phyloP scores from a whole-genome alignment of 139 green algal genomes.

The Asterochloris erici region DNA sequence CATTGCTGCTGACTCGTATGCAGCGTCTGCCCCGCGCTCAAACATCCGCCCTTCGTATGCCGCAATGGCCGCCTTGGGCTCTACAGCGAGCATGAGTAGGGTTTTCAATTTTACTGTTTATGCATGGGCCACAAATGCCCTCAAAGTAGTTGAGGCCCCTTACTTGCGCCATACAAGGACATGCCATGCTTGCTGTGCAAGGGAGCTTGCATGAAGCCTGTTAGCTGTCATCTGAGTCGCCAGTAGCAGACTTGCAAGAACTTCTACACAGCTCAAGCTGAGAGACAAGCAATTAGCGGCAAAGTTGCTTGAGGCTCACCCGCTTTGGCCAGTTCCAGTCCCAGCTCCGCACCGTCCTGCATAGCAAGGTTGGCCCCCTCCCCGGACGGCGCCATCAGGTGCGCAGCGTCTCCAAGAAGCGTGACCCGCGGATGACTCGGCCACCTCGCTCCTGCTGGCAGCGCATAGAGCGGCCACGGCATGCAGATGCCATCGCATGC shows the following conservation, averaged over 20 bases:
- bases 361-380: constrained; percentile 15
- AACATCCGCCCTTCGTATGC: constrained; percentile 12
- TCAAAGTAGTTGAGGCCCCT: too few relatives aligned
- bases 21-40: background rate
- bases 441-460: constrained; percentile 1
- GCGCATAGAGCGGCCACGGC: background rate
- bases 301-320: background rate
- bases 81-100: too few relatives aligned
- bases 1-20: background rate
- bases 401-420: constrained; percentile 4
- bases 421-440: constrained; percentile 1
- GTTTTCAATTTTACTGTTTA: too few relatives aligned
- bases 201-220: too few relatives aligned
- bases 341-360: constrained; percentile 12
- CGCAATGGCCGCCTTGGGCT: constrained; percentile 1
- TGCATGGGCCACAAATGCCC: too few relatives aligned
- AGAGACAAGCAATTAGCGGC: too few relatives aligned
- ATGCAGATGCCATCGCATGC: background rate
- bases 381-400: constrained; percentile 12
- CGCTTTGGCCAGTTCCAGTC: constrained; percentile 2
- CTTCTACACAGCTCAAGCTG: too few relatives aligned
- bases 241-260: too few relatives aligned
- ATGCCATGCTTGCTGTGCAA: too few relatives aligned
- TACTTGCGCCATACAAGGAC: too few relatives aligned
- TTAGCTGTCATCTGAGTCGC: too few relatives aligned